These are phyloP conservation scores for Pseudocercospora pini-densiflorae DNA, from an alignment of 2,329 filamentous ascomycete species.

Conservation along the genomic window DNA sequence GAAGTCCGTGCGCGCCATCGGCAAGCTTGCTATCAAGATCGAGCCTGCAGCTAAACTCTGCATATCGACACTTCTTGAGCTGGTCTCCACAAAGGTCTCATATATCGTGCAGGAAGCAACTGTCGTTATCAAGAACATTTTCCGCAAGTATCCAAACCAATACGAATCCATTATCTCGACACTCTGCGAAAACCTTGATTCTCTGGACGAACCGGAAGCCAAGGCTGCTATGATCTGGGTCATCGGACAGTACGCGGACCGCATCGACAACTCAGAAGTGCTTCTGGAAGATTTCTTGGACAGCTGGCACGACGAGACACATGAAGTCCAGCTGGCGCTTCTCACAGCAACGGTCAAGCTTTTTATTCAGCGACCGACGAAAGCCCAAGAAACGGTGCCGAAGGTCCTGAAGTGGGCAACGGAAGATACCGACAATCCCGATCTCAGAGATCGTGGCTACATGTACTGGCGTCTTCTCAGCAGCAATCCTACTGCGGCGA, in stretches of 20 bases:
- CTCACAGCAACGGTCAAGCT: constrained; percentile 97
- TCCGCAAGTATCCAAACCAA: constrained; percentile 98
- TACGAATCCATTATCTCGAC: constrained; percentile 98
- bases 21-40: constrained; percentile 98
- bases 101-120: constrained; percentile 99
- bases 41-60: constrained; percentile 89
- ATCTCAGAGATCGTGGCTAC: constrained; percentile 92
- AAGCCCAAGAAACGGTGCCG: constrained; percentile 89
- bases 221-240: constrained; percentile 99
- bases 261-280: constrained; percentile 95
- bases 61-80: constrained; percentile 88
- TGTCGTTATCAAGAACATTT: constrained; percentile 98
- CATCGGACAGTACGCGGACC: constrained; percentile 95
- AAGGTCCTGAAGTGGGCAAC: constrained; percentile 98
- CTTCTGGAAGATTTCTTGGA: constrained; percentile 94
- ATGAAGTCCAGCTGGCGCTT: constrained; percentile 92
- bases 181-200: constrained; percentile 94
- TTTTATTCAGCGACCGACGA: constrained; percentile 95
- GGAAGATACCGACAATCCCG: constrained; percentile 98
- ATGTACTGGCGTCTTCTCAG: constrained; percentile 99
- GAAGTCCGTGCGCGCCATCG: constrained; percentile 95
- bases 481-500: constrained; percentile 85
- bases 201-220: constrained; percentile 93
- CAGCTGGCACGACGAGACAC: constrained; percentile 89
- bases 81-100: constrained; percentile 96